phyloP scores from a whole-genome alignment of 2,329 filamentous ascomycete species.

The Alternaria triticimaculans region DNA sequence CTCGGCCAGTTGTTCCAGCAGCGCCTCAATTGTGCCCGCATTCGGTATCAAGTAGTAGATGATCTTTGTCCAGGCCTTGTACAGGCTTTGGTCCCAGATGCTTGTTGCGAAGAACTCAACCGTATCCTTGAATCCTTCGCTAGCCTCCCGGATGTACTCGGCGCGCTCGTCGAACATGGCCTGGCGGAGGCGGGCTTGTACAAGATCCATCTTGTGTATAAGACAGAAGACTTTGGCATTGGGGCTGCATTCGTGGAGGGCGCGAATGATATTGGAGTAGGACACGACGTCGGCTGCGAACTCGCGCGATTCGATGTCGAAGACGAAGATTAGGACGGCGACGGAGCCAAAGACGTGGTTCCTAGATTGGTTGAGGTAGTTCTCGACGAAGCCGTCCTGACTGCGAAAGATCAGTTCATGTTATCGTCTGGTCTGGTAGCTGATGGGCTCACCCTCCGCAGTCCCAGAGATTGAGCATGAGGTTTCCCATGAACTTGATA shows the following conservation, averaged over 20 bases:
- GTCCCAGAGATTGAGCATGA: slow-evolving; percentile 98
- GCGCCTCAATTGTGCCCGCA: slow-evolving; percentile 82
- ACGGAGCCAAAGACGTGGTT: slow-evolving; percentile 97
- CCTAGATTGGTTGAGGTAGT: slow-evolving; percentile 94
- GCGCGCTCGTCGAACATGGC: slow-evolving; percentile 85
- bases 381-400: slow-evolving; percentile 98
- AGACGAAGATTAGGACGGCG: slow-evolving; percentile 97
- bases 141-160: slow-evolving; percentile 76
- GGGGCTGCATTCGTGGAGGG: slow-evolving; percentile 83
- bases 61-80: slow-evolving; percentile 98
- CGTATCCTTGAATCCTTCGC: slow-evolving; percentile 66
- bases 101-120: slow-evolving; percentile 91
- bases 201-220: slow-evolving; percentile 98
- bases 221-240: slow-evolving; percentile 88
- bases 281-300: slow-evolving; percentile 91
- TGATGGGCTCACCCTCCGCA: slow-evolving; percentile 75
- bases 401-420: slow-evolving; percentile 53
- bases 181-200: slow-evolving; percentile 79
- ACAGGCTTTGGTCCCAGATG: slow-evolving; percentile 98
- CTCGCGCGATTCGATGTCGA: slow-evolving; percentile 96
- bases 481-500: slow-evolving; percentile 97
- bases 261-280: slow-evolving; percentile 88
- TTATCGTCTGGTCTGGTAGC: not conserved
- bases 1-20: slow-evolving; percentile 80
- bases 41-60: slow-evolving; percentile 99